Conservation (phyloP, 495 filamentous ascomycete species). For the Hypoxylon cercidicola region DNA sequence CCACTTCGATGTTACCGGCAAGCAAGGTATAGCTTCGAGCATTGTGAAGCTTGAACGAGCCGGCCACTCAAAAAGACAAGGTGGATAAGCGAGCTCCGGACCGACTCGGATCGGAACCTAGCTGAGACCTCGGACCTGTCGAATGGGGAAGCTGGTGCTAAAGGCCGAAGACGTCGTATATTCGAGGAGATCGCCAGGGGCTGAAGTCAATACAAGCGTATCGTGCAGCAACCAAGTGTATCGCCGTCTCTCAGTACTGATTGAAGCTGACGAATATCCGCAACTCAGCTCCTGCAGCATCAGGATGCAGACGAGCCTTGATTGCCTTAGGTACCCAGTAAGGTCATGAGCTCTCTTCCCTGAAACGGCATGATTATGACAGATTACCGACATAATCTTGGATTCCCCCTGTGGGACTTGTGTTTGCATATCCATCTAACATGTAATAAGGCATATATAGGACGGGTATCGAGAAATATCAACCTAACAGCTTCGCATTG, state of each 20-base stretch:
- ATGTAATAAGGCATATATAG: too few species aligned
- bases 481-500: too few species aligned
- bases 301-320: neutral
- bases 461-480: too few species aligned
- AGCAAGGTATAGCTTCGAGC: neutral
- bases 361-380: neutral
- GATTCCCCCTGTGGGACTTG: too few species aligned
- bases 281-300: neutral
- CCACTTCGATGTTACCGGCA: neutral
- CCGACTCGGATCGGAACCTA: slow-evolving; percentile 27
- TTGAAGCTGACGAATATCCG: neutral
- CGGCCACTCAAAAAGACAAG: neutral
- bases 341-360: neutral
- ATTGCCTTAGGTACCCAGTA: neutral
- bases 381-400: too few species aligned
- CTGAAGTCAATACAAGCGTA: neutral
- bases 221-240: neutral
- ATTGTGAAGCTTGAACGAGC: neutral
- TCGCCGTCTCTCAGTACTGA: neutral
- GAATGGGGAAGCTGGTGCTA: slow-evolving; percentile 8
- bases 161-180: slow-evolving; percentile 30
- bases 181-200: slow-evolving; percentile 4
- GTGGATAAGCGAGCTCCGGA: slow-evolving; percentile 19
- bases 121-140: slow-evolving; percentile 26
- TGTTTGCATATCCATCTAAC: too few species aligned